Evolutionary conservation across 2,329 filamentous ascomycete species (phyloP), one percentile per base, ranked within the genome.

Genomic region (Trichophyton mentagrophytes): DNA sequence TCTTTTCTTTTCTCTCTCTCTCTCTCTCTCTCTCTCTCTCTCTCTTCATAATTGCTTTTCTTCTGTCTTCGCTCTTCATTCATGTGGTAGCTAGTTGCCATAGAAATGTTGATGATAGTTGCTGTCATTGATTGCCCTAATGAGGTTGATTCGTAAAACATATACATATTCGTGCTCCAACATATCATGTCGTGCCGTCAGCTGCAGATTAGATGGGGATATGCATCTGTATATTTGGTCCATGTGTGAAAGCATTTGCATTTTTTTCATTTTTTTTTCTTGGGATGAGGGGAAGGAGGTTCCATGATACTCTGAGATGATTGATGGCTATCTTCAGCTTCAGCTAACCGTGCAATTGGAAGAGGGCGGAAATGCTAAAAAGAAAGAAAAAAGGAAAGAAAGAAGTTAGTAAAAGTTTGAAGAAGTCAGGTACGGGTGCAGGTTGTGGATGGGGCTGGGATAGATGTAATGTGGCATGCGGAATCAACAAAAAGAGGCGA

Each of bases 321-420:
- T 9, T 15, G n/a, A 55, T 3, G 27, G 51, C 5, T 13, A 15
- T 17, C 15, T 6, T 55, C n/a, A 17, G 27, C 3, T 36, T 46
- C 75, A 74, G 66, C 33, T 38, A 38, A 13, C 82, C 82, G 66
- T 86, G 84, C 71, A 77, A 67, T 61, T 88, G 85, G 73, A 89
- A 90, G 9, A 65, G 62, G 17, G 62, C 59, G 30, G 64, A 64
- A 46, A 65, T 62, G 51, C 64, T 62, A 42, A 47, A 15, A 27
- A 51, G 51, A 30, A 30, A 30, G 6, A 25, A 55, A 53, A 22
- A 15, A 44, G 44, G 55, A 30, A 30, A 1, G 40, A 55, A 53
- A n/a, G 22, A 44, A 57, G 55, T 57, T 60, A 64, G 59, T 20
- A n/a, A 40, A 57, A 11, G 8, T 20, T 11, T 40, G 7, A 42